Percentiles rank a stretch among this genome's conserved stretches.
Conservation (phyloP, 2,329 filamentous ascomycete genomes). For the Alternaria infectoria region DNA sequence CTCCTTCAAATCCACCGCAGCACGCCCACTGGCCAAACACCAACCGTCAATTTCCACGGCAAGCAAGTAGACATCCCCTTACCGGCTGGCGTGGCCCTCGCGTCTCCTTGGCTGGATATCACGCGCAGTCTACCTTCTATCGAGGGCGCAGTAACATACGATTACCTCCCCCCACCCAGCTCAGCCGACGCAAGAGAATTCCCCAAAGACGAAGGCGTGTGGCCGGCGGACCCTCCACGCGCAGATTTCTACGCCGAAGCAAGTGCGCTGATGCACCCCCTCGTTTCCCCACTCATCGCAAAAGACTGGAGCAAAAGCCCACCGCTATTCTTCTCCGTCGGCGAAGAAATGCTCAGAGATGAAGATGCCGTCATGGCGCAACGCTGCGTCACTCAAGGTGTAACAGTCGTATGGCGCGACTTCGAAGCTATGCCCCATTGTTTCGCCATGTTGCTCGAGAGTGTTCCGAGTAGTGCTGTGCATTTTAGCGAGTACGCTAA, state of each 20-base stretch:
- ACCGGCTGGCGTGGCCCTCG: constrained; percentile 68
- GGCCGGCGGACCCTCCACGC: constrained; percentile 55
- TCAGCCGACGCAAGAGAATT: constrained; percentile 44
- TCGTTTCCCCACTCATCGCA: constrained; percentile 67
- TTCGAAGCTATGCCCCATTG: constrained; percentile 84
- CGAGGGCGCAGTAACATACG: constrained; percentile 60
- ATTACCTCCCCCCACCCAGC: constrained; percentile 65
- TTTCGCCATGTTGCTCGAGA: constrained; percentile 58
- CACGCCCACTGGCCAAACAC: constrained; percentile 48
- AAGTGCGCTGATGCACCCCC: constrained; percentile 64
- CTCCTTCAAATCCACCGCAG: constrained; percentile 67
- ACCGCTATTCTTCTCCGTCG: constrained; percentile 71
- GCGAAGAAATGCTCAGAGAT: constrained; percentile 75
- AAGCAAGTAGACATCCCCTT: constrained; percentile 64
- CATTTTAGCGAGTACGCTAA: constrained; percentile 48
- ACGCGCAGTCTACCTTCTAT: constrained; percentile 67
- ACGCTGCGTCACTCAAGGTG: constrained; percentile 63
- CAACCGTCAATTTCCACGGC: constrained; percentile 66
- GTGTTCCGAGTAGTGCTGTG: constrained; percentile 30
- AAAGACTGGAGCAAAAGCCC: constrained; percentile 67
- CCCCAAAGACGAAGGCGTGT: constrained; percentile 56
- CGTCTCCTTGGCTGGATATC: constrained; percentile 76
- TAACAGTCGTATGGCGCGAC: constrained; percentile 70
- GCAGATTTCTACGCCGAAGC: constrained; percentile 57
- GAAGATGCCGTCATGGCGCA: constrained; percentile 68